Evolutionary conservation across 257 asterid genomes (phyloP).

Genomic region (Lycium barbarum): DNA sequence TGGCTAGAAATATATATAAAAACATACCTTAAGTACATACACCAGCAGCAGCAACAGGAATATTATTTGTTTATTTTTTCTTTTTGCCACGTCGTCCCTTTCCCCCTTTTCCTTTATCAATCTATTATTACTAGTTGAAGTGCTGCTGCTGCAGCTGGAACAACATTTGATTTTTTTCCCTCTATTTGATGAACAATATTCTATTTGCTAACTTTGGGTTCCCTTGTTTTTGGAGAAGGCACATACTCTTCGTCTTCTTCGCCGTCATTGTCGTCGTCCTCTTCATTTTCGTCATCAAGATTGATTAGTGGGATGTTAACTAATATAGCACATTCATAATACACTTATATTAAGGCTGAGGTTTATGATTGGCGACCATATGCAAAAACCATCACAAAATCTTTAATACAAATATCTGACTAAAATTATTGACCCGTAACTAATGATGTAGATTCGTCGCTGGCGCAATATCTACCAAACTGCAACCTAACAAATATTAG

Average conservation of each 20-base stretch:
- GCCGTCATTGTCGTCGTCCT: neutral
- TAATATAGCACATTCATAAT: no score
- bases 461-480: no score
- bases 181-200: neutral
- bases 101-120: neutral
- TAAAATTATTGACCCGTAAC: no score
- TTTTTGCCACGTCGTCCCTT: slow-evolving; percentile 16
- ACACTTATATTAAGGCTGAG: no score
- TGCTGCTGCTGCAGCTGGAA: neutral
- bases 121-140: neutral
- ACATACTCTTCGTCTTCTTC: slow-evolving; percentile 4
- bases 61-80: neutral
- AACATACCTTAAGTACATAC: no score
- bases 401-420: no score
- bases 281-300: neutral
- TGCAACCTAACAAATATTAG: no score
- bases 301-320: neutral
- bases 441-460: no score
- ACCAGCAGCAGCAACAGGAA: neutral
- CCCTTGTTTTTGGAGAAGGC: neutral
- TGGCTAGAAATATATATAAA: no score
- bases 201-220: neutral
- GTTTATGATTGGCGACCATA: no score
- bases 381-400: no score
- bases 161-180: neutral